Evolutionary conservation across 148 eudicot genomes (phyloP), one percentile per base, ranked within the genome.

Genomic region (Cornus suecica): DNA sequence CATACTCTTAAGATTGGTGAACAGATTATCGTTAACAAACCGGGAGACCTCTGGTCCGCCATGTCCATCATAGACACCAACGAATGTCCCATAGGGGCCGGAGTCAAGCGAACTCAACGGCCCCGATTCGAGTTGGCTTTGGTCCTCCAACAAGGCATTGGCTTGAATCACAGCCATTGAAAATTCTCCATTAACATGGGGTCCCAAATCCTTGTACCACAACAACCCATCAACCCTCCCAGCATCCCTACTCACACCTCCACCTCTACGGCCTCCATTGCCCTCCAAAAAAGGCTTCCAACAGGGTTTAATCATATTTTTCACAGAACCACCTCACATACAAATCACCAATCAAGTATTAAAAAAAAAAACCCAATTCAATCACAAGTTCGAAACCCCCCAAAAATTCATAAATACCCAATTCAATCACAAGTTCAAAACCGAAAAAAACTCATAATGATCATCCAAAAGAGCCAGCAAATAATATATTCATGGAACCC

Each of bases 101-200:
- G 87, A 86, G 66, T 63, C 63, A 41, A 75, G 69, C 0, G 79
- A 74, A 74, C 90, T 85, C 76, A 94, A 77, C 4, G 86, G 84
- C 2, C 94, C 97, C 2, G 93, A 87, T 80, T 90, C 97, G 5
- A 94, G 78, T 73, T 87, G 98, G 78, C 90, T 76, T 72, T 92
- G 90, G 86, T 94, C 98, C 80, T 94, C 97, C 66, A 89, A 71
- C 67, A 87, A 84, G 24, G 71, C 66, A 78, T 94, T 94, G 1
- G 98, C 98, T 81, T 91, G 97, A 69, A 94, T 72, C 10, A 90
- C 88, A 5, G 93, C 94, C 98, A 94, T 94, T 10, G 98, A 94
- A 78, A 85, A 92, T 62, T 94, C 91, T 24, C 97, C 98, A 68
- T 76, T 65, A 8, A 84, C 56, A 86, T 94, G 98, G 1, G 80